These are phyloP conservation scores for Trichoderma koningiopsis DNA, from an alignment of 2,329 filamentous ascomycete genomes.

Conservation along the genomic window DNA sequence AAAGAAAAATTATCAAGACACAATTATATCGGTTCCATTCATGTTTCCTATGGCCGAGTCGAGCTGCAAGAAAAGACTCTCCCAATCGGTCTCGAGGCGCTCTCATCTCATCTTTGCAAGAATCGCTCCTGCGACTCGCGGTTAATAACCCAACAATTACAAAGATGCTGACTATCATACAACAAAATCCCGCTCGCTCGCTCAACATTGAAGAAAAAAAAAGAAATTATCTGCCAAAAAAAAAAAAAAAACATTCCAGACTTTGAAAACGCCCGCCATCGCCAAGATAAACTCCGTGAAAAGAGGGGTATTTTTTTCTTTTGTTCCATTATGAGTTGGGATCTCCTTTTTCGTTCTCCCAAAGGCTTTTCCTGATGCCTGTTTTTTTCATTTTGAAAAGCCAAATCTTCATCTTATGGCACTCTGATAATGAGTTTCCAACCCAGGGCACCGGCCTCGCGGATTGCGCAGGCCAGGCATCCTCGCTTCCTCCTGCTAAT, in stretches of 20 bases:
- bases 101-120: not conserved
- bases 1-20: not conserved
- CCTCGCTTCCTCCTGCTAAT: constrained; percentile 68
- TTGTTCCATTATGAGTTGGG: not conserved
- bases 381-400: not conserved
- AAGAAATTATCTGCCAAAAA: not conserved
- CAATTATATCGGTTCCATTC: not conserved
- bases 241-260: constrained; percentile 3
- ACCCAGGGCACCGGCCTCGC: constrained; percentile 71
- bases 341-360: not conserved
- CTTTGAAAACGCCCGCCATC: constrained; percentile 5
- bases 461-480: constrained; percentile 72
- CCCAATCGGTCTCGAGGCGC: not conserved
- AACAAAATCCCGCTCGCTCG: constrained; percentile 21
- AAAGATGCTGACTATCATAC: constrained; percentile 21
- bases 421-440: constrained; percentile 68
- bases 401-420: constrained; percentile 41
- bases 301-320: constrained; percentile 12
- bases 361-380: not conserved
- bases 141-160: constrained; percentile 10
- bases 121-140: constrained; percentile 15
- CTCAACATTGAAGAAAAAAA: not conserved
- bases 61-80: not conserved
- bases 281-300: constrained; percentile 13
- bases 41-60: not conserved